A percentile compares a stretch with the other conserved stretches of the same genome.
Evolutionary conservation across 768 basidiomycete genomes (phyloP).

Genomic region (Phylloporus sp.): DNA sequence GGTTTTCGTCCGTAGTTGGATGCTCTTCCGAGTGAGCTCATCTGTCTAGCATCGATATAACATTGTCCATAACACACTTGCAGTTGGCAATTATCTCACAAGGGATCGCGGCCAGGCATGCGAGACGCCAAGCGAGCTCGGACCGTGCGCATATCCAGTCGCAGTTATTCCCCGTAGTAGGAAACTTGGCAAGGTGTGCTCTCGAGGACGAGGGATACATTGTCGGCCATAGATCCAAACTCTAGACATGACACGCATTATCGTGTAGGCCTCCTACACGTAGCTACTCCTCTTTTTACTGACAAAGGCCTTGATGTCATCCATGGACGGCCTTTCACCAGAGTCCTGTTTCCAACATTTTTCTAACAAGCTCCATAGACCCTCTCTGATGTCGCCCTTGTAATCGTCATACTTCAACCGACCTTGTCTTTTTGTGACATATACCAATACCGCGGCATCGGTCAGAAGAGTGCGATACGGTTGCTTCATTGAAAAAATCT

Average conservation of each 20-base stretch:
- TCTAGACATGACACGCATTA: conserved; percentile 14
- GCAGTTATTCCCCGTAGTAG: conserved; percentile 55
- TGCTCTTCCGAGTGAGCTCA: conserved; percentile 66
- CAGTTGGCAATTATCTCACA: conserved; percentile 81
- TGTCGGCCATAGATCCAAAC: conserved; percentile 21
- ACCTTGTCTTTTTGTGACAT: conserved; percentile 8
- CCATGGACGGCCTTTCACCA: conserved; percentile 12
- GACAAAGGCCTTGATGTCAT: conserved; percentile 13
- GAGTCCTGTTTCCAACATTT: conserved; percentile 18
- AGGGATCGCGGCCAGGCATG: conserved; percentile 85
- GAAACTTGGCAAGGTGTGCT: conserved; percentile 55
- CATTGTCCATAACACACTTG: conserved; percentile 1
- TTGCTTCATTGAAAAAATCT: conserved; percentile 24
- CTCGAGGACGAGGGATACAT: conserved; percentile 51
- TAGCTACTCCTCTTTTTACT: conserved; percentile 19
- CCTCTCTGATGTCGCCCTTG: conserved; percentile 13
- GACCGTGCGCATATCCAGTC: conserved; percentile 57
- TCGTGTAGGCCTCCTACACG: background rate
- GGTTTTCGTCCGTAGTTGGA: conserved; percentile 81
- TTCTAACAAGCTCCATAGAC: conserved; percentile 17
- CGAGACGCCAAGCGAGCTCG: conserved; percentile 85
- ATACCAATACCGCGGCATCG: conserved; percentile 18
- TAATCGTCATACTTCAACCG: conserved; percentile 19
- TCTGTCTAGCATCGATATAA: background rate
- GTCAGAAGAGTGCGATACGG: conserved; percentile 16